Evolutionary conservation across 2,329 filamentous ascomycete genomes (phyloP), one percentile per base, ranked within the genome.

Genomic region (Xylariaceae sp.): DNA sequence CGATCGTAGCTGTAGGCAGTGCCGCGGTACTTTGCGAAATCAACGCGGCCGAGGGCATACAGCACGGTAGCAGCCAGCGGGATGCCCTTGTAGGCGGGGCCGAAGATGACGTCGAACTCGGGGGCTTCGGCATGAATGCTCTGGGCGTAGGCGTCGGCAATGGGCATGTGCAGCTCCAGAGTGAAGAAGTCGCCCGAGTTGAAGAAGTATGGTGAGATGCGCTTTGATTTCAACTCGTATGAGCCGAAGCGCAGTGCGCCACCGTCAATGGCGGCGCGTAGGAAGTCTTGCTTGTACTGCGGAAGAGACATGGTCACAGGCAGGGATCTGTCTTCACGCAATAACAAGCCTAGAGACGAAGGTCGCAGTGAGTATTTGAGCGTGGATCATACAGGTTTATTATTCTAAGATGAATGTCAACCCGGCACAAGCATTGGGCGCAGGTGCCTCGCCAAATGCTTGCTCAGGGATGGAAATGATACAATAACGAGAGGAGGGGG

Each of bases 21-120:
- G 39, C 78, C 71, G 48, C 81, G 82, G 70, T 87, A 94, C 54
- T 77, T 81, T 44, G 73, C 70, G 15, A 80, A 74, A 55, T 89
- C 83, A 11, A 90, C 72, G 62, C 85, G 80, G 46, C 82, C 82
- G 11, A 97, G 81, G 68, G 90, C 87, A 66, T 88, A 81, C 35
- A 86, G 79, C 14, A 90, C 86, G 2, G 88, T 80, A 14, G 87
- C 85, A 40, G 88, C 87, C n/a, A 97, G 81, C 1, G 91, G 90
- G 57, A 97, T 96, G 40, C 94, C 94, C 75, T 97, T 99, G 78
- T 97, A 99, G 10, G 94, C 92, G 2, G 94, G 92, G 14, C 82
- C 91, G 70, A 97, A 97, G 64, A 97, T 77, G 61, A 97, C 80
- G 67, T 97, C 92, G 68, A 95, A 86, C 31, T 79, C 71, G 41